Conservation (phyloP, 2,329 filamentous ascomycete species). For the Pseudohalonectria lignicola region DNA sequence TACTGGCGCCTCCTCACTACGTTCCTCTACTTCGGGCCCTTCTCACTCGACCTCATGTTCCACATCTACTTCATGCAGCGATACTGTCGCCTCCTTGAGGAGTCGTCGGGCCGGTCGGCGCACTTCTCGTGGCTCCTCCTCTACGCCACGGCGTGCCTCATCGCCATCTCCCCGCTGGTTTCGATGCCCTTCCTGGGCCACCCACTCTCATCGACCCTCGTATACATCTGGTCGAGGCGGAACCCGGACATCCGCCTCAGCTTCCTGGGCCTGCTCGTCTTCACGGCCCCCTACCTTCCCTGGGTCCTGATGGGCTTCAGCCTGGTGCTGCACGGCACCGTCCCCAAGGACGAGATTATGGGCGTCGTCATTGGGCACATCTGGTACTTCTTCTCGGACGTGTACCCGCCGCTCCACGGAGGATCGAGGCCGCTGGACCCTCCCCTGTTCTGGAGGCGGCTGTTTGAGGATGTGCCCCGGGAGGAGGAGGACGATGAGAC, state of each 20-base stretch:
- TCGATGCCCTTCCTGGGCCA: slow-evolving; percentile 93
- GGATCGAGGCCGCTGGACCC: slow-evolving; percentile 81
- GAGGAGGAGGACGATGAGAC: slow-evolving; percentile 24
- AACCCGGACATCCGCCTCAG: slow-evolving; percentile 88
- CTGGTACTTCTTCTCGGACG: slow-evolving; percentile 97
- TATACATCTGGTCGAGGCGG: slow-evolving; percentile 95
- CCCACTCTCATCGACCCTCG: slow-evolving; percentile 80
- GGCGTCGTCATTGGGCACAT: slow-evolving; percentile 91
- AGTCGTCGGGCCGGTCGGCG: slow-evolving; percentile 83
- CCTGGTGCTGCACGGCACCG: slow-evolving; percentile 74
- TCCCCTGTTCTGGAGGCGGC: slow-evolving; percentile 75
- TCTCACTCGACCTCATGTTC: slow-evolving; percentile 89
- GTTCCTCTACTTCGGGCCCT: slow-evolving; percentile 93
- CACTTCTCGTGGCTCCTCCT: slow-evolving; percentile 92
- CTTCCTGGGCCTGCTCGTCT: slow-evolving; percentile 79
- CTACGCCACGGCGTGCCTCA: slow-evolving; percentile 70
- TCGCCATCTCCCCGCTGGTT: slow-evolving; percentile 74
- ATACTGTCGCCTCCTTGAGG: slow-evolving; percentile 89
- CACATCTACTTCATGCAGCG: slow-evolving; percentile 98
- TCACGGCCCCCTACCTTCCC: slow-evolving; percentile 87
- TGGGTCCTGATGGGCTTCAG: slow-evolving; percentile 95
- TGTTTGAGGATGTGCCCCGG: slow-evolving; percentile 52
- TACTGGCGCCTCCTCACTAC: slow-evolving; percentile 96
- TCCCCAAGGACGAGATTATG: slow-evolving; percentile 94
- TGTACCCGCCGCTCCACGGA: slow-evolving; percentile 84